phyloP scores from a whole-genome alignment of 257 asterid genomes.

The Ajuga chamaepitys region DNA sequence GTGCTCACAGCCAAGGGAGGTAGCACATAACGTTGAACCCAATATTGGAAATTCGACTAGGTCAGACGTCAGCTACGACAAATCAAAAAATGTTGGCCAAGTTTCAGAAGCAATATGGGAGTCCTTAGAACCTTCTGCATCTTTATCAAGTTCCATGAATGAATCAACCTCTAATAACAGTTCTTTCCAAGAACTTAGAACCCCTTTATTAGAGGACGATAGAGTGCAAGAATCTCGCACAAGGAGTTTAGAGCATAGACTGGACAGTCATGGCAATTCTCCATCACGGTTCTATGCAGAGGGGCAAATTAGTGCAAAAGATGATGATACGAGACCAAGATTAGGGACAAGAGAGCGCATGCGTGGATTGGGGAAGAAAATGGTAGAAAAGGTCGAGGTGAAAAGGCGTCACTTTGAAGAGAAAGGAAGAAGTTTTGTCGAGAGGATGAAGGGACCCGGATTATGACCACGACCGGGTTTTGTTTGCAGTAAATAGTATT shows the following conservation, averaged over 20 bases:
- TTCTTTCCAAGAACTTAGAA: slow-evolving; percentile 31
- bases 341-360: slow-evolving; percentile 58
- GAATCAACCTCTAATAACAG: slow-evolving; percentile 11
- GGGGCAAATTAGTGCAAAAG: slow-evolving; percentile 35
- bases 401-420: slow-evolving; percentile 81
- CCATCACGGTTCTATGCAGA: slow-evolving; percentile 25
- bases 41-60: slow-evolving; percentile 20
- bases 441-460: slow-evolving; percentile 70
- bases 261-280: slow-evolving; percentile 19
- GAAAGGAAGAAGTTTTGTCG: slow-evolving; percentile 66
- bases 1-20: slow-evolving; percentile 32
- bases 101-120: slow-evolving; percentile 20
- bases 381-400: slow-evolving; percentile 88
- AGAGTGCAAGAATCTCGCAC: slow-evolving; percentile 25
- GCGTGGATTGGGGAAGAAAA: slow-evolving; percentile 79
- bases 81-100: slow-evolving; percentile 14
- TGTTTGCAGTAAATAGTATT: slow-evolving; percentile 11
- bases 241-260: slow-evolving; percentile 26
- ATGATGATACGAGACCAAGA: slow-evolving; percentile 45
- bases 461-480: background rate
- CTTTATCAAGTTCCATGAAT: slow-evolving; percentile 23
- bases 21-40: slow-evolving; percentile 23
- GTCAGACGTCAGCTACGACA: slow-evolving; percentile 29
- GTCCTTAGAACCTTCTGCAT: slow-evolving; percentile 21
- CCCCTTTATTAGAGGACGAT: slow-evolving; percentile 39